A percentile compares a stretch with the other conserved stretches of the same genome.
phyloP scores from a whole-genome alignment of 1,284 basidiomycete genomes.

The Melanopsichium pennsylvanicum region DNA sequence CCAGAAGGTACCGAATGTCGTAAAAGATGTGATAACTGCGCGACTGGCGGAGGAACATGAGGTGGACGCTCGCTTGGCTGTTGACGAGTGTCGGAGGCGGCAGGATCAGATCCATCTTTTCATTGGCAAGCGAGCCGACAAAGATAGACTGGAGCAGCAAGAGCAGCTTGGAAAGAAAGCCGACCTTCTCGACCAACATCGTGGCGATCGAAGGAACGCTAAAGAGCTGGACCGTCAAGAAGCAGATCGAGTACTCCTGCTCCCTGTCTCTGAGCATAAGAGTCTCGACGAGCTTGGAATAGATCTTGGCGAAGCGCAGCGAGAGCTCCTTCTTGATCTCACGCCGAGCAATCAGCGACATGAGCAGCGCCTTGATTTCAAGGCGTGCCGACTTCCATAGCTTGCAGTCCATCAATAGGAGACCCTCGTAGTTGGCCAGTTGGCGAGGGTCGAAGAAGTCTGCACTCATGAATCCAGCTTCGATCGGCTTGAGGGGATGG shows the following conservation, averaged over 20 bases:
- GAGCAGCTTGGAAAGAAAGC: slow-evolving; percentile 52
- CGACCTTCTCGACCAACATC: slow-evolving; percentile 51
- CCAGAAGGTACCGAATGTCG: slow-evolving; percentile 61
- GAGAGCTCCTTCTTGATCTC: slow-evolving; percentile 81
- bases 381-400: slow-evolving; percentile 69
- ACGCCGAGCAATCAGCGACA: slow-evolving; percentile 75
- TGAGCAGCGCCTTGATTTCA: slow-evolving; percentile 82
- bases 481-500: slow-evolving; percentile 33
- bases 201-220: slow-evolving; percentile 63
- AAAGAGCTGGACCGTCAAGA: slow-evolving; percentile 64
- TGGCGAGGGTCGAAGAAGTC: slow-evolving; percentile 56
- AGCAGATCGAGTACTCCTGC: slow-evolving; percentile 63
- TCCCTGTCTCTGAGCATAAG: slow-evolving; percentile 64
- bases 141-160: slow-evolving; percentile 59
- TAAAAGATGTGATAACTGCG: slow-evolving; percentile 63
- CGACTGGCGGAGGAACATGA: slow-evolving; percentile 49
- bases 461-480: slow-evolving; percentile 46
- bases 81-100: slow-evolving; percentile 44
- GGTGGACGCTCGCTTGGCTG: slow-evolving; percentile 49
- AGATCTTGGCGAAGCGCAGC: slow-evolving; percentile 66
- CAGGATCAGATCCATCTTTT: slow-evolving; percentile 38
- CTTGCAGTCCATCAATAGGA: slow-evolving; percentile 60
- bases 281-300: slow-evolving; percentile 60
- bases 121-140: slow-evolving; percentile 38
- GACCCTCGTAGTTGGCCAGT: slow-evolving; percentile 56